A percentile compares a stretch with the other conserved stretches of the same genome.
Evolutionary conservation across 371 early-diverging fungal genomes (phyloP).

Genomic region (Syncephalastrum sp.): DNA sequence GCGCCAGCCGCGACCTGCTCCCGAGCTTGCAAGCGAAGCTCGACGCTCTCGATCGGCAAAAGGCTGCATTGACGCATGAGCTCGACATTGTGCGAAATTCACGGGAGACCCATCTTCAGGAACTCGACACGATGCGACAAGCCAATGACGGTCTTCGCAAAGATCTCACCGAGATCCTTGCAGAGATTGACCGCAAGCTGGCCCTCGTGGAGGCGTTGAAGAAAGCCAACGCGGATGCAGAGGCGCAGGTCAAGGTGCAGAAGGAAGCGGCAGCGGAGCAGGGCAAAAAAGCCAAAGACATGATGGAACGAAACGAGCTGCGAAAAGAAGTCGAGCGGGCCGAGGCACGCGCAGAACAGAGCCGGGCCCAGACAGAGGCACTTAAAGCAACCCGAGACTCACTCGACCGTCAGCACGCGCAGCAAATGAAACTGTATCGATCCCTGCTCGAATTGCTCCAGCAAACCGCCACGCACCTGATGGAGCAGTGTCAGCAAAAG

Average conservation of each 20-base stretch:
- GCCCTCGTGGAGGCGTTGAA: constrained; percentile 8
- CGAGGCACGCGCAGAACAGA: constrained; percentile 3
- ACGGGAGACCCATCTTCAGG: constrained; percentile 7
- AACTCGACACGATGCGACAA: constrained; percentile 1
- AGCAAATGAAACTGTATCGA: too few species aligned
- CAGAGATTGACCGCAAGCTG: constrained; percentile 11
- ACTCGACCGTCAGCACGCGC: too few species aligned
- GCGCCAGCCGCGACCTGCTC: constrained; percentile 9
- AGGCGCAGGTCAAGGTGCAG: background rate
- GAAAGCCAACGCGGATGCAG: constrained; percentile 1
- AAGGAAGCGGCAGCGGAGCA: constrained; percentile 5
- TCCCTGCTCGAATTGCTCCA: background rate
- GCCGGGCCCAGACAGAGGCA: constrained; percentile 12
- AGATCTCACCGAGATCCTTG: constrained; percentile 3
- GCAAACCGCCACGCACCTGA: constrained; percentile 1
- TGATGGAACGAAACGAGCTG: constrained; percentile 3
- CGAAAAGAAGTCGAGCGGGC: constrained; percentile 3
- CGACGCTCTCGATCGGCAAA: constrained; percentile 1
- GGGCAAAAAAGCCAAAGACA: background rate
- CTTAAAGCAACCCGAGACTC: background rate
- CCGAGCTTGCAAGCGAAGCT: constrained; percentile 1
- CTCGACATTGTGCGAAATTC: background rate
- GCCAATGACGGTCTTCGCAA: constrained; percentile 12
- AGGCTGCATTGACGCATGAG: constrained; percentile 7
- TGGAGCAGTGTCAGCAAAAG: too few species aligned